These are phyloP conservation scores for Mycena galopus DNA, from an alignment of 768 basidiomycete genomes.

Conservation along the genomic window DNA sequence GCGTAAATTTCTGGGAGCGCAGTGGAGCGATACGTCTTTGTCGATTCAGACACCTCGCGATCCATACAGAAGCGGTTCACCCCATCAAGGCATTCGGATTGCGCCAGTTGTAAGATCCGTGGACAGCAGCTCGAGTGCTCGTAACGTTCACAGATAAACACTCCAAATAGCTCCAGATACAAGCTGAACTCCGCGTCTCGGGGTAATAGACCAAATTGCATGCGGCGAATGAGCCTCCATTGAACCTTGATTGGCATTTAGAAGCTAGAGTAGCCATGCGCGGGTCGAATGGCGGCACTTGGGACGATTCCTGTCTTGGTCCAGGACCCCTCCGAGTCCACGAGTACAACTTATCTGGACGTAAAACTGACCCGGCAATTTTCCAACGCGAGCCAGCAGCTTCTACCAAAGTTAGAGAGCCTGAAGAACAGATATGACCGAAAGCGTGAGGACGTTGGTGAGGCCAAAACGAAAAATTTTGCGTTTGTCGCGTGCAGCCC, in stretches of 20 bases:
- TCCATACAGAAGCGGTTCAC: neutral
- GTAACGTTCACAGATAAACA: neutral
- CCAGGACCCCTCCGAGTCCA: neutral
- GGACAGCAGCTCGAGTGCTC: neutral
- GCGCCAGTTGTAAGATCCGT: neutral
- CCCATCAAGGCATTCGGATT: neutral
- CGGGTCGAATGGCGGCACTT: neutral
- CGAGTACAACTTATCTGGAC: neutral
- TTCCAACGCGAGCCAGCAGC: neutral
- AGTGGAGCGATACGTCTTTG: too few relatives aligned
- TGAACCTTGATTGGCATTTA: neutral
- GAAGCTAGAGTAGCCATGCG: conserved; percentile 1
- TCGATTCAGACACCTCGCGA: too few relatives aligned
- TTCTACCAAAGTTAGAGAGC: too few relatives aligned
- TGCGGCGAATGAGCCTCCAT: conserved; percentile 6
- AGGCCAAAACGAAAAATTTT: too few relatives aligned
- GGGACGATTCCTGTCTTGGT: neutral
- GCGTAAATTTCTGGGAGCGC: too few relatives aligned
- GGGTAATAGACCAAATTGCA: neutral
- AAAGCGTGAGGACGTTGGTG: too few relatives aligned
- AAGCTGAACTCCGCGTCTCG: neutral
- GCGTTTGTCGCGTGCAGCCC: too few relatives aligned
- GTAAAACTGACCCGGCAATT: neutral
- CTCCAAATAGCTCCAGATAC: neutral
- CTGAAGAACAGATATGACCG: neutral